phyloP scores from a whole-genome alignment of 78 protist genomes.

The Blattamonas nauphoetae region DNA sequence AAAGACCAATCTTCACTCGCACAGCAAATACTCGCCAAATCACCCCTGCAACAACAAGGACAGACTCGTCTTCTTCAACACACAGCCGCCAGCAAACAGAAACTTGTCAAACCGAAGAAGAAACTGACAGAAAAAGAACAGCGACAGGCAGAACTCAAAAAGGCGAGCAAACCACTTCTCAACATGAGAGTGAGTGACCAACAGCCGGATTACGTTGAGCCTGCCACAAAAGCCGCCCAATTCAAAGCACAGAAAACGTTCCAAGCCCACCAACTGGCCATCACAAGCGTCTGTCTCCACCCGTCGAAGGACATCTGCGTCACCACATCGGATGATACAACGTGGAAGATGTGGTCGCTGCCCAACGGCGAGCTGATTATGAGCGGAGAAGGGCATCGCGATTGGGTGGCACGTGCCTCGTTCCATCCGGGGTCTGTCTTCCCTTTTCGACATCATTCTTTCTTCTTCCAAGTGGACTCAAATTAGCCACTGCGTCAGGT shows the following conservation, averaged over 20 bases:
- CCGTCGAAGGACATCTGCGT: conserved; percentile 52
- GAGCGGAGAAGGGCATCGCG: conserved; percentile 62
- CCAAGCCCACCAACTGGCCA: background rate
- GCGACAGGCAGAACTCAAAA: background rate
- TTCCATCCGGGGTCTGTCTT: conserved; percentile 26
- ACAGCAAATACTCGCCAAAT: background rate
- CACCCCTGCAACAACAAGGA: background rate
- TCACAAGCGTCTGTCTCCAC: conserved; percentile 43
- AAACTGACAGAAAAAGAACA: background rate
- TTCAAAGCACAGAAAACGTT: background rate
- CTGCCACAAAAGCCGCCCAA: background rate
- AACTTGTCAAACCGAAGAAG: background rate
- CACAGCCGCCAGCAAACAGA: background rate
- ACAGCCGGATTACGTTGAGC: background rate
- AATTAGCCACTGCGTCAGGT: conserved; percentile 57
- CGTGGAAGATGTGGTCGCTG: conserved; percentile 66
- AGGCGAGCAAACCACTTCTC: background rate
- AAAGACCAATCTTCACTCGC: no score
- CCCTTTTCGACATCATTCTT: background rate
- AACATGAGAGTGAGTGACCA: background rate
- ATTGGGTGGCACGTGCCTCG: conserved; percentile 50
- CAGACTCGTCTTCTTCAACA: background rate
- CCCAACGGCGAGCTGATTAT: conserved; percentile 51
- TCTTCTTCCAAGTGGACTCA: conserved; percentile 26
- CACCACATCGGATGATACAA: conserved; percentile 60